phyloP scores from a whole-genome alignment of 1,139 yeast species.

The Geotrichum reessii region DNA sequence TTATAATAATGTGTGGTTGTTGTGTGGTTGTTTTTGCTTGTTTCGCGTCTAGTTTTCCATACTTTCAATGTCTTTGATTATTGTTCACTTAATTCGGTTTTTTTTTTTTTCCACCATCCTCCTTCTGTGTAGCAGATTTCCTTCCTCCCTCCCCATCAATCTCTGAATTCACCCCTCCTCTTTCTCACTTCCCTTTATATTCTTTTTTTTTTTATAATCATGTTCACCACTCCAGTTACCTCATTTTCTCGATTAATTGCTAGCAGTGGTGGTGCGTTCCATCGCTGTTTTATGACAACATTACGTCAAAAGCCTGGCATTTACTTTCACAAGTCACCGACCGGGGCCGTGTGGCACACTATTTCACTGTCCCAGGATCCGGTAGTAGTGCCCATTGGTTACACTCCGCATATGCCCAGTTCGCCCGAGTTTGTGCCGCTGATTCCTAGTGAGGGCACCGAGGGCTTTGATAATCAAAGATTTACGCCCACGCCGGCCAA shows the following conservation, averaged over 20 bases:
- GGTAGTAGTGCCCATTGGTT: conserved; percentile 9
- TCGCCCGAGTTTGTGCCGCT: background rate
- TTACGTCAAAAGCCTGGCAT: conserved; percentile 10
- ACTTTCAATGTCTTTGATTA: too few relatives aligned
- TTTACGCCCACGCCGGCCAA: background rate
- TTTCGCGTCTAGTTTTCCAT: too few relatives aligned
- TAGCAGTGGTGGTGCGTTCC: background rate
- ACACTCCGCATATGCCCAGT: conserved; percentile 3
- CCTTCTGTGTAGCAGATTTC: too few relatives aligned
- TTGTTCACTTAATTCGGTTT: too few relatives aligned
- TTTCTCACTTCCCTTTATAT: too few relatives aligned
- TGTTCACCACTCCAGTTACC: background rate
- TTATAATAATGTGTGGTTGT: too few relatives aligned
- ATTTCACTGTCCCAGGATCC: conserved; percentile 13
- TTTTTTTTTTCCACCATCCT: too few relatives aligned
- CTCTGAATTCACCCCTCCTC: too few relatives aligned
- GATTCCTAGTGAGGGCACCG: background rate
- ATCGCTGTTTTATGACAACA: background rate
- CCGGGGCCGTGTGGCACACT: background rate
- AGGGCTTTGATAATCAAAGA: background rate
- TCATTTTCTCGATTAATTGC: background rate
- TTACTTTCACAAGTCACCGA: conserved; percentile 7
- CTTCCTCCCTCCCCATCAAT: too few relatives aligned
- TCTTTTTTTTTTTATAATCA: background rate
- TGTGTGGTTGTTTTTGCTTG: too few relatives aligned